phyloP scores from a whole-genome alignment of 805 yeast species.

The Brettanomyces sp. region DNA sequence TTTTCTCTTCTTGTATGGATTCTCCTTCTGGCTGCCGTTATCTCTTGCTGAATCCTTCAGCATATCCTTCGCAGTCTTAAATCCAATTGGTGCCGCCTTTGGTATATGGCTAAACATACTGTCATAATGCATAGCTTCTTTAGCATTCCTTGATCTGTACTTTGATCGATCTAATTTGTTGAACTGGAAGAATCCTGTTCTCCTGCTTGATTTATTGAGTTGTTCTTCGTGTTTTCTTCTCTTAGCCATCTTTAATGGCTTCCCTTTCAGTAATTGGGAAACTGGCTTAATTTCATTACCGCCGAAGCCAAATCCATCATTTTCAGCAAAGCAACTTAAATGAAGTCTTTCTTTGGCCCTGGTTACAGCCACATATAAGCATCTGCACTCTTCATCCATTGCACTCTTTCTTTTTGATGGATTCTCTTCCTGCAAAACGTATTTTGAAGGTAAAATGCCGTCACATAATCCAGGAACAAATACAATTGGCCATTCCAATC shows the following conservation, averaged over 20 bases:
- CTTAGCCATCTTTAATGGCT: background rate
- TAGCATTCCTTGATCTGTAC: conserved; percentile 3
- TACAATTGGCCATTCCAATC: conserved; percentile 92
- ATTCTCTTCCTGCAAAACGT: conserved; percentile 28
- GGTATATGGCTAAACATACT: conserved; percentile 5
- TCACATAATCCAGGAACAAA: conserved; percentile 68
- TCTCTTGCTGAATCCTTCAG: background rate
- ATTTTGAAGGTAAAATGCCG: conserved; percentile 53
- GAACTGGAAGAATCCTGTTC: conserved; percentile 1
- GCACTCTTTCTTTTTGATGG: conserved; percentile 16
- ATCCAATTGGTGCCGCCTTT: conserved; percentile 1
- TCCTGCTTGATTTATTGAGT: background rate
- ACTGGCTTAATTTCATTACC: conserved; percentile 2
- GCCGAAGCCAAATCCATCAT: conserved; percentile 10
- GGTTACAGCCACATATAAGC: conserved; percentile 83
- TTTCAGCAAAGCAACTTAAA: conserved; percentile 15
- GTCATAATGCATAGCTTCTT: background rate
- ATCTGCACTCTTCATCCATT: conserved; percentile 70
- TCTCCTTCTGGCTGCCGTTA: background rate
- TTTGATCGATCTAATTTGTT: background rate
- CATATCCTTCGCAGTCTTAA: background rate
- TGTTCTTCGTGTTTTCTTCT: background rate
- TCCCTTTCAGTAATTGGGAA: background rate
- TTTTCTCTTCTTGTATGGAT: background rate
- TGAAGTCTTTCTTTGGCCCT: conserved; percentile 50